Evolutionary conservation across 73 alveolate genomes (phyloP).

Genomic region (Symbiodinium natans): DNA sequence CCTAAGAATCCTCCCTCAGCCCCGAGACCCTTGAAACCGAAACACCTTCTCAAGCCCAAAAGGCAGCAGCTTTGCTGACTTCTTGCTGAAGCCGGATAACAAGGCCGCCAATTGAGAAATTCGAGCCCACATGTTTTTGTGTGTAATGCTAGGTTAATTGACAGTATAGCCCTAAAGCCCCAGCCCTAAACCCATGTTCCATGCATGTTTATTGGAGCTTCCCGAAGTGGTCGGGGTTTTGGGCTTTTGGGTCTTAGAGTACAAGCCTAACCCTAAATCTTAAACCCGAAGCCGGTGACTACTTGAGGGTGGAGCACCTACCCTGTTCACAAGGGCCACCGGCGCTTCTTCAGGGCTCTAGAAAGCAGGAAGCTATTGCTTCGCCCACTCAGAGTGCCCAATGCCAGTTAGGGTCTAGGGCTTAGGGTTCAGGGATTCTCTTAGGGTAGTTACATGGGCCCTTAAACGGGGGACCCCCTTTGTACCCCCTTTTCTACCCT

Average conservation of each 20-base stretch:
- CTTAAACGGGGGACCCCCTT: background rate
- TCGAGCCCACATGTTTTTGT: background rate
- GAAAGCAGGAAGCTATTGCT: no score
- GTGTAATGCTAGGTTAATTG: background rate
- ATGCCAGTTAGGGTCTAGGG: no score
- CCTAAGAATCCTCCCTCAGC: no score
- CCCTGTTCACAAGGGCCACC: no score
- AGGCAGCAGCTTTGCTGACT: constrained; percentile 52
- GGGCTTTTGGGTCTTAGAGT: background rate
- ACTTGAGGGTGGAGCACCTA: no score
- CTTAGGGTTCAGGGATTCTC: no score
- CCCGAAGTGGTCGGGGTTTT: background rate
- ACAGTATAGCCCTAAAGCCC: background rate
- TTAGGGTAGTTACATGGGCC: no score
- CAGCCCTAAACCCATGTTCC: background rate
- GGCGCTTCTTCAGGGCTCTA: no score
- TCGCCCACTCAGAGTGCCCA: no score
- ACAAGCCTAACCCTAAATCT: background rate
- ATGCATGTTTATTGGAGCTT: background rate
- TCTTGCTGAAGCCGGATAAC: constrained; percentile 71
- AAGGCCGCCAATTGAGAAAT: background rate
- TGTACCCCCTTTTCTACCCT: background rate
- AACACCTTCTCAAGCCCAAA: no score
- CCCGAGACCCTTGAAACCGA: no score
- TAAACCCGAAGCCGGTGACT: background rate